Evolutionary conservation across 345 rosid species (phyloP).

Genomic region (Abelmoschus esculentus): DNA sequence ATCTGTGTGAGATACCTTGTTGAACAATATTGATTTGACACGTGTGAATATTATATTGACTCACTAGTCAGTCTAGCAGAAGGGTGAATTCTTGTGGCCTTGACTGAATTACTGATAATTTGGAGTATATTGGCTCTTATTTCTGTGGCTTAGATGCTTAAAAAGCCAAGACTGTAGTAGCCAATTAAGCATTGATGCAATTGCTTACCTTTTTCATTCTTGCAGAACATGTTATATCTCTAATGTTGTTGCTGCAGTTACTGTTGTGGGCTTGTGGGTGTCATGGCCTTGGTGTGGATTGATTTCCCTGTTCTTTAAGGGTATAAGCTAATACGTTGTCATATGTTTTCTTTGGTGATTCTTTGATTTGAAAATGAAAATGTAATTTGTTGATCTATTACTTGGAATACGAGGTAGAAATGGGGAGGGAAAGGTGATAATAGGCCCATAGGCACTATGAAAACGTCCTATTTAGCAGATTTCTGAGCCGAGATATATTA

Average conservation of each 20-base stretch:
- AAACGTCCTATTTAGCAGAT: neutral
- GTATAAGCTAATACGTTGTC: neutral
- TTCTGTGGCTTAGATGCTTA: neutral
- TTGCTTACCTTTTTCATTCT: neutral
- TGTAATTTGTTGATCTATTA: neutral
- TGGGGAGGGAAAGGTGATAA: neutral
- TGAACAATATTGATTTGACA: neutral
- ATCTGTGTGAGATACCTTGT: neutral
- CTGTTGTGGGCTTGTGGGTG: neutral
- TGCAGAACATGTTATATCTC: neutral
- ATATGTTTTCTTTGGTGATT: neutral
- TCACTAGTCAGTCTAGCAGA: too few relatives aligned
- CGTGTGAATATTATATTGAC: too few relatives aligned
- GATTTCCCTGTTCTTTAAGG: neutral
- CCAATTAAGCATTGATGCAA: neutral
- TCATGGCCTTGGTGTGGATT: neutral
- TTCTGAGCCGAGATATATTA: neutral
- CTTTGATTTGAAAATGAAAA: neutral
- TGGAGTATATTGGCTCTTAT: neutral
- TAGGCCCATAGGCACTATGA: neutral
- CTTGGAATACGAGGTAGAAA: neutral
- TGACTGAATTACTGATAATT: neutral
- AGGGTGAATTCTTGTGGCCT: too few relatives aligned
- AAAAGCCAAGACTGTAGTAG: neutral
- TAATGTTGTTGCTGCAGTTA: neutral